Percentiles rank a stretch among this genome's conserved stretches.
Conservation (phyloP, 2,329 filamentous ascomycete species). For the Penicillium thymicola region DNA sequence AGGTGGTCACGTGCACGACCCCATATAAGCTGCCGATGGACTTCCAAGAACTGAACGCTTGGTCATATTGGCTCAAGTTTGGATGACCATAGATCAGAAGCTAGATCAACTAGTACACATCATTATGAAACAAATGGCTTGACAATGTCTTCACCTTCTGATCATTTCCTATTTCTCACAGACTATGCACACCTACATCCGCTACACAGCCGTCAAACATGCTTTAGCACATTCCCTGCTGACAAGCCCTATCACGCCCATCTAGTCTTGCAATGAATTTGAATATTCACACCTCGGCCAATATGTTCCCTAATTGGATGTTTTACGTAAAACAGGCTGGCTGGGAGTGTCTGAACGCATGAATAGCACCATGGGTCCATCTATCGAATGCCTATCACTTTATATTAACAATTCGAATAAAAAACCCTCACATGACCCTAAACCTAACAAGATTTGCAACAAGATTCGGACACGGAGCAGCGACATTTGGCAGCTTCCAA, state of each 20-base stretch:
- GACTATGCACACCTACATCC: not conserved
- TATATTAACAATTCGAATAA: not conserved
- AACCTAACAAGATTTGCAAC: too few species aligned
- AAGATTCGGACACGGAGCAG: too few species aligned
- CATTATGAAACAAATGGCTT: not conserved
- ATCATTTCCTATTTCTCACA: not conserved
- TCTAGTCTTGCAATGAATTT: not conserved
- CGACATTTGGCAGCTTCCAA: too few species aligned
- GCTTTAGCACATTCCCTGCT: not conserved
- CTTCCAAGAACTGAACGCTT: not conserved
- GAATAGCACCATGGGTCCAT: not conserved
- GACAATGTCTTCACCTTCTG: too few species aligned
- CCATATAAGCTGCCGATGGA: not conserved
- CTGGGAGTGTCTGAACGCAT: not conserved
- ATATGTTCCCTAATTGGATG: too few species aligned
- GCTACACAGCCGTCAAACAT: not conserved
- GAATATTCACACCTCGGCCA: not conserved
- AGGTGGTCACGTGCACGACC: not conserved
- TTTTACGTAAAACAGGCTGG: not conserved
- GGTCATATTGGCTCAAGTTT: not conserved
- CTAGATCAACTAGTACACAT: not conserved
- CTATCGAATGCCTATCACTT: not conserved
- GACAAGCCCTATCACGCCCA: not conserved
- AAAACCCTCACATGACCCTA: not conserved
- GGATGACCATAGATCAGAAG: too few species aligned